Evolutionary conservation across 352 stramenopile species (phyloP), one percentile per base, ranked within the genome.

Genomic region (Pelagophyceae sp.): DNA sequence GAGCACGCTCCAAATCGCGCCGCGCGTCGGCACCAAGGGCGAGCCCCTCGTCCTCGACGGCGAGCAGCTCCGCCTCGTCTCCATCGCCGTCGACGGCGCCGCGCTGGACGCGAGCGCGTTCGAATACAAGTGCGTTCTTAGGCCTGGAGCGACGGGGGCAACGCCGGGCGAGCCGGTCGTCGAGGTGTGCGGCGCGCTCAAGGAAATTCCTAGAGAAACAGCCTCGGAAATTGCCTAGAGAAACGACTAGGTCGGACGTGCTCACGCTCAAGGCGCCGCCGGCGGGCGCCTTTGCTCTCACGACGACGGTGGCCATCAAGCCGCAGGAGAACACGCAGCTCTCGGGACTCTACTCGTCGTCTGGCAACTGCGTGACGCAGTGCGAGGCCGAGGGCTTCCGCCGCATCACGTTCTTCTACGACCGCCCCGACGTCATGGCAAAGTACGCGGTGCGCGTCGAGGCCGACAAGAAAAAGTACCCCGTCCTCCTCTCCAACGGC

Each of bases 351-450:
- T 95, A 95, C 84, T 90, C 91, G 78, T 83, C 63, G 63, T 83
- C 82, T 54, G 74, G 76, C 33, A 82, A 83, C 83, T 93, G 92
- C 70, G 94, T 87, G 79, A 93, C 89, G 25, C 90, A 95, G 79
- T 92, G 87, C 78, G 88, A 93, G 79, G 88, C 87, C 50, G 85
- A 90, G 80, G 87, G 87, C 37, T 91, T 90, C 79, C 81, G 88
- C 23, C 79, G 87, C 20, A 94, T 95, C 77, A 94, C 88, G 0
- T 94, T 88, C 78, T 92, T 90, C 75, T 84, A 90, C 0, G 91
- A 96, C 83, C 82, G 91, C 35, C 91, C 91, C 15, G 91, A 96
- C 80, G 90, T 93, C 45, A 94, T 94, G 88, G 87, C 87, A 5
- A 83, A 82, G 19, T 94, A 92, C 81, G 79, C 60, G 33, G 83